Evolutionary conservation across 208 protist genomes (phyloP).

Genomic region (Jaenimonas drosophilae): DNA sequence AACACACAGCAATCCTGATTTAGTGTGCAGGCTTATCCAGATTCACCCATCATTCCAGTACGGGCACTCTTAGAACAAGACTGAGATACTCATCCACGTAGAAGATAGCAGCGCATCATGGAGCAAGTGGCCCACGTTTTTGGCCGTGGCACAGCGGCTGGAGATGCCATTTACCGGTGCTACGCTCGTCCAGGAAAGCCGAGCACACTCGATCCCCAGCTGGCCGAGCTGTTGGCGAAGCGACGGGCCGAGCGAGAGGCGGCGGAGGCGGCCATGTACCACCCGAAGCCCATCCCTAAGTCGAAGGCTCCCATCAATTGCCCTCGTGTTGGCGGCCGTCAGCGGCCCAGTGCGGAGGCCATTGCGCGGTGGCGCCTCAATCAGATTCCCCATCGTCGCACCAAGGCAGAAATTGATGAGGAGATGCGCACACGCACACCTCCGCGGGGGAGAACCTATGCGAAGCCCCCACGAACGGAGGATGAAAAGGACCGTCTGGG

Average conservation of each 20-base stretch:
- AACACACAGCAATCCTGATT: too few species aligned
- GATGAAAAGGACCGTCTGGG: constrained; percentile 76
- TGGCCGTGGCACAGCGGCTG: constrained; percentile 78
- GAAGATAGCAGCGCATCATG: constrained; percentile 27
- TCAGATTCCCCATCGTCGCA: constrained; percentile 60
- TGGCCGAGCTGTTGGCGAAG: constrained; percentile 42
- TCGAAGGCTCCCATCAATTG: constrained; percentile 57
- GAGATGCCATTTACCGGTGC: constrained; percentile 82
- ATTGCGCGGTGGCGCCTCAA: constrained; percentile 46
- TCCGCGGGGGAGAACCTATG: constrained; percentile 16
- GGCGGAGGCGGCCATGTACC: constrained; percentile 37
- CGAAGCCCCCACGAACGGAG: constrained; percentile 39
- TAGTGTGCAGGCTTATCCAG: too few species aligned
- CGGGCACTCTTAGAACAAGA: too few species aligned
- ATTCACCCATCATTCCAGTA: too few species aligned
- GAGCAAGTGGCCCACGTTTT: constrained; percentile 48
- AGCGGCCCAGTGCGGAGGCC: constrained; percentile 31
- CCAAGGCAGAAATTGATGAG: constrained; percentile 31
- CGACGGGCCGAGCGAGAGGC: constrained; percentile 51
- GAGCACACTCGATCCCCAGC: constrained; percentile 72
- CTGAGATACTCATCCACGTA: too few species aligned
- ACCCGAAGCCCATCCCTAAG: constrained; percentile 73
- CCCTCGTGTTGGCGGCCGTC: constrained; percentile 44
- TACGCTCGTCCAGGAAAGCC: constrained; percentile 63
- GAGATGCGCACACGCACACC: constrained; percentile 21